These are phyloP conservation scores for Candolleomyces aberdarensis DNA, from an alignment of 768 basidiomycete genomes.

Conservation along the genomic window DNA sequence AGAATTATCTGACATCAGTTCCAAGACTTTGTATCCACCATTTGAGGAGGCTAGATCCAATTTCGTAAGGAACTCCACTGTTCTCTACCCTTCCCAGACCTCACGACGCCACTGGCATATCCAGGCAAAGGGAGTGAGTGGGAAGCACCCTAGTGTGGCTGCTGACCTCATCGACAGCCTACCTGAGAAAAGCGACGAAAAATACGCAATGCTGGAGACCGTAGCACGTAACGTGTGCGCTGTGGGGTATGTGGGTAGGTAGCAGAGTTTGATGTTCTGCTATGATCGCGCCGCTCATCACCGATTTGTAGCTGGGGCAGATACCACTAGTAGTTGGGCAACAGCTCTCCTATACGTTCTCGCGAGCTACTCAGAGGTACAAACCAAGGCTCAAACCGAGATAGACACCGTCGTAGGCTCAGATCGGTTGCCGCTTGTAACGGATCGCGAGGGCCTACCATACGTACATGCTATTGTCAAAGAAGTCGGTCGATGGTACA, in stretches of 20 bases:
- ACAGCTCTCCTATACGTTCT: slow-evolving; percentile 2
- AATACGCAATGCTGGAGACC: slow-evolving; percentile 1
- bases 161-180: slow-evolving; percentile 3
- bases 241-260: slow-evolving; percentile 5
- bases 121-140: background rate
- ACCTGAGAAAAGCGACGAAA: slow-evolving; percentile 5
- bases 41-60: slow-evolving; percentile 4
- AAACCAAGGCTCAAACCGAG: slow-evolving; percentile 4
- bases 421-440: background rate
- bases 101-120: background rate
- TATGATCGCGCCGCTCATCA: too few relatives aligned
- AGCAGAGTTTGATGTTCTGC: background rate
- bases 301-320: too few relatives aligned
- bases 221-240: slow-evolving; percentile 2
- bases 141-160: slow-evolving; percentile 3
- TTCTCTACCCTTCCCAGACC: background rate
- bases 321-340: background rate
- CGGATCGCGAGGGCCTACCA: slow-evolving; percentile 1
- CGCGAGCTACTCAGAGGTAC: slow-evolving; percentile 1
- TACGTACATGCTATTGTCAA: slow-evolving; percentile 20
- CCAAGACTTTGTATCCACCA: background rate
- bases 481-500: slow-evolving; percentile 23
- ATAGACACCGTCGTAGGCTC: slow-evolving; percentile 5
- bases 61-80: background rate
- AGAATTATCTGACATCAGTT: background rate